A percentile compares a stretch with the other conserved stretches of the same genome.
These are phyloP conservation scores for Stipa capillata DNA, from an alignment of 176 grass and related monocot species.

Conservation along the genomic window DNA sequence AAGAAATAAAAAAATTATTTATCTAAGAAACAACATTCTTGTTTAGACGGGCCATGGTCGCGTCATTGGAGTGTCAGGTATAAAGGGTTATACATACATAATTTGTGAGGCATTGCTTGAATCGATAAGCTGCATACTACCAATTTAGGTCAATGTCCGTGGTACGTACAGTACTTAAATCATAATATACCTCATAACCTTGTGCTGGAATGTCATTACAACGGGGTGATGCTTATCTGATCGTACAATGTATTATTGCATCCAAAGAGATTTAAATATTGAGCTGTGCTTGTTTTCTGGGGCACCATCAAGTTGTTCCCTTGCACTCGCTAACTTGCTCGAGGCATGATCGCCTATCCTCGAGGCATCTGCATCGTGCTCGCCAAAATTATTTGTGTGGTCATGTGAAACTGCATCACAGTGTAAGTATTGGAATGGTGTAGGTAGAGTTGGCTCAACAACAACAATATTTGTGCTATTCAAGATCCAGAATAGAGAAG, in stretches of 20 bases:
- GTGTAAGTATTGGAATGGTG: not conserved
- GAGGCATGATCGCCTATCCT: not conserved
- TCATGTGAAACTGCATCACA: slow-evolving; percentile 2
- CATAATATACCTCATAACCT: not conserved
- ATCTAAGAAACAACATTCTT: not conserved
- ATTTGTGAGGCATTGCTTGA: not conserved
- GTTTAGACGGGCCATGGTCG: not conserved
- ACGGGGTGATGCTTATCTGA: not conserved
- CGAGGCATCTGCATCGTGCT: not conserved
- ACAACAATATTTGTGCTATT: not conserved
- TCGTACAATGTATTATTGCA: not conserved
- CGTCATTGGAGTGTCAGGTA: not conserved
- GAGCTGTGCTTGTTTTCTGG: not conserved
- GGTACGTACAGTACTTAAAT: not conserved
- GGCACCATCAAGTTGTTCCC: not conserved
- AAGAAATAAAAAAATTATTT: not conserved
- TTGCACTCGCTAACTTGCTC: not conserved
- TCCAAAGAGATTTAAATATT: not conserved
- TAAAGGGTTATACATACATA: not conserved
- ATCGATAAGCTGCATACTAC: not conserved
- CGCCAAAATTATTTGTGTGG: not conserved
- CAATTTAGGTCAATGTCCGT: not conserved
- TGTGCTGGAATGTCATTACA: not conserved
- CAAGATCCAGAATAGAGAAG: not conserved
- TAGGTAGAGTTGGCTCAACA: not conserved